A percentile compares a stretch with the other conserved stretches of the same genome.
Evolutionary conservation across 495 filamentous ascomycete species (phyloP).

Genomic region (Penicillium paradoxum): DNA sequence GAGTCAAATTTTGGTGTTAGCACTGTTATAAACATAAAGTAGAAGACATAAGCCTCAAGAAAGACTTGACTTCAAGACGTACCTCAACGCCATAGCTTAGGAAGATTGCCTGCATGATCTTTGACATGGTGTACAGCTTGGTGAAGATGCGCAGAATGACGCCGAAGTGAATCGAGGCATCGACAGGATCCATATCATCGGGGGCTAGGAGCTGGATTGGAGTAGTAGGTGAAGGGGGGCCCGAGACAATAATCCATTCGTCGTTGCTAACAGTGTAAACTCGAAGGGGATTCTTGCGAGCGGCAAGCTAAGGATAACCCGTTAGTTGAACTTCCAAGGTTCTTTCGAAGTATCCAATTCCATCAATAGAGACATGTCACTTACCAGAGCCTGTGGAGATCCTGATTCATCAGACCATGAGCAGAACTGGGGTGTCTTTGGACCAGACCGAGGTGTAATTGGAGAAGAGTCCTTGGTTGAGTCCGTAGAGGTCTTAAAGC

Average conservation of each 20-base stretch:
- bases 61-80: background rate
- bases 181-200: conserved; percentile 14
- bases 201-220: conserved; percentile 12
- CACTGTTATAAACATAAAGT: too few relatives aligned
- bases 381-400: background rate
- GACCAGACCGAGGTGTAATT: background rate
- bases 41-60: too few relatives aligned
- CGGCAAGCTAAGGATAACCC: conserved; percentile 16
- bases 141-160: conserved; percentile 25
- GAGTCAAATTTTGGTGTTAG: background rate
- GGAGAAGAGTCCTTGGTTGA: background rate
- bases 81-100: conserved; percentile 35
- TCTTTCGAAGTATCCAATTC: background rate
- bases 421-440: background rate
- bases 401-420: background rate
- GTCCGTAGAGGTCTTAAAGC: background rate
- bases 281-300: conserved; percentile 17
- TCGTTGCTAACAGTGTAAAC: conserved; percentile 32
- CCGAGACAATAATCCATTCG: conserved; percentile 27
- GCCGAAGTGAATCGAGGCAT: conserved; percentile 15
- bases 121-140: conserved; percentile 35
- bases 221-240: conserved; percentile 4
- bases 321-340: background rate
- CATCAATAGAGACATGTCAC: background rate
- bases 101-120: conserved; percentile 32